A percentile compares a stretch with the other conserved stretches of the same genome.
Evolutionary conservation across 139 green algal genomes (phyloP).

Genomic region (Bryopsis sp.): DNA sequence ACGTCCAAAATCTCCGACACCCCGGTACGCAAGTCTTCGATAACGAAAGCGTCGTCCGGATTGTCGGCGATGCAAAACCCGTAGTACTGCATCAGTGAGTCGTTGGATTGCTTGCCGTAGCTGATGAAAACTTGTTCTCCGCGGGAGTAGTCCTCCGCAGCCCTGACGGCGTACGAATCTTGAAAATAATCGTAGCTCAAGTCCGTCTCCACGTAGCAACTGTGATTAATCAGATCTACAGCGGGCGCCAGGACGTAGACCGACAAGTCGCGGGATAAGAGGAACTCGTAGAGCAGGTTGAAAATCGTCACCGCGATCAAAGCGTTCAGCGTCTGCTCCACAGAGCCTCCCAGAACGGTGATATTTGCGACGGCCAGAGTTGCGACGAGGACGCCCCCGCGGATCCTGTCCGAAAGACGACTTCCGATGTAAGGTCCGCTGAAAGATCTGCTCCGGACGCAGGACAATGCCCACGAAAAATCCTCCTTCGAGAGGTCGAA

Average conservation of each 20-base stretch:
- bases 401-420: constrained; percentile 29
- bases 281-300: constrained; percentile 52
- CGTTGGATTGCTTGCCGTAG: constrained; percentile 52
- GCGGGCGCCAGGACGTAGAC: constrained; percentile 53
- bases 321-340: constrained; percentile 26
- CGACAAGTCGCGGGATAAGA: constrained; percentile 32
- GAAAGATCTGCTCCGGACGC: constrained; percentile 70
- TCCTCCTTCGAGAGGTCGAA: constrained; percentile 15
- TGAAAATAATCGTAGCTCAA: constrained; percentile 51
- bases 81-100: constrained; percentile 41
- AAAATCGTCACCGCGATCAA: constrained; percentile 44
- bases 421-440: constrained; percentile 66
- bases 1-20: not conserved
- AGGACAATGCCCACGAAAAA: constrained; percentile 59
- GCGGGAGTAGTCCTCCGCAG: constrained; percentile 20
- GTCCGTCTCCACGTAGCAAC: constrained; percentile 30
- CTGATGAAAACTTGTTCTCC: constrained; percentile 45
- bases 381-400: constrained; percentile 28
- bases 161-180: constrained; percentile 37
- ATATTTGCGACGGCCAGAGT: constrained; percentile 30
- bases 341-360: constrained; percentile 10
- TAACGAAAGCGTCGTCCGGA: constrained; percentile 37
- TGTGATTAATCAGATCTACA: constrained; percentile 54
- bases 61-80: constrained; percentile 41
- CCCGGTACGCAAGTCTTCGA: constrained; percentile 26